phyloP scores from a whole-genome alignment of 2,329 filamentous ascomycete species.

The Apiospora aurea region DNA sequence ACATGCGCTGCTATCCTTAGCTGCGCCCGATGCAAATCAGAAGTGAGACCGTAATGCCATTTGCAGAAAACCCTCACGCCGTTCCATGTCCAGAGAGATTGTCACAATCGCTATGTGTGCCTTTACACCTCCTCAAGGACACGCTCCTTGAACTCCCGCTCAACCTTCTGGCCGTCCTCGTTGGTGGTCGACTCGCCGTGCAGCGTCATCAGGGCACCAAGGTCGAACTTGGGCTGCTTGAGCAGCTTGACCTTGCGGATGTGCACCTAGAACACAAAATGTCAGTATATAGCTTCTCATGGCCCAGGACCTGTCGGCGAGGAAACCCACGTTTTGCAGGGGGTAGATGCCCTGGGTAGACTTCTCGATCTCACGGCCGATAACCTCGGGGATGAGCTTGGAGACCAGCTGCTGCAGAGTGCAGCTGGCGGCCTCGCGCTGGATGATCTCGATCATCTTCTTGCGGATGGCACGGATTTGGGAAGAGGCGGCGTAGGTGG shows the following conservation, averaged over 20 bases:
- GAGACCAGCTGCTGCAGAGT: slow-evolving; percentile 95
- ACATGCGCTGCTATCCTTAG: slow-evolving; percentile 48
- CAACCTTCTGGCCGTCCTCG: slow-evolving; percentile 97
- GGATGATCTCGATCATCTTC: slow-evolving; percentile 99
- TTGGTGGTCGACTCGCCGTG: slow-evolving; percentile 97
- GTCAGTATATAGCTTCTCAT: slow-evolving; percentile 42
- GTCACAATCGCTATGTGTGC: neutral
- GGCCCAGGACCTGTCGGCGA: neutral
- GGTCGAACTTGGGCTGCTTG: slow-evolving; percentile 98
- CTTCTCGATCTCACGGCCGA: slow-evolving; percentile 99
- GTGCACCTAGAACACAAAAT: slow-evolving; percentile 76
- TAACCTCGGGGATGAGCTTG: slow-evolving; percentile 99
- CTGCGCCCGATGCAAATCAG: slow-evolving; percentile 56
- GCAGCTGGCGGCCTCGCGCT: slow-evolving; percentile 92
- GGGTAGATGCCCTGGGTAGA: slow-evolving; percentile 99
- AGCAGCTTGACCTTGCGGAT: slow-evolving; percentile 99
- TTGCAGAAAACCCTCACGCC: slow-evolving; percentile 55
- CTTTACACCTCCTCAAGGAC: slow-evolving; percentile 93
- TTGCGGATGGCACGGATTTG: slow-evolving; percentile 98
- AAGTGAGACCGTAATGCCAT: slow-evolving; percentile 54
- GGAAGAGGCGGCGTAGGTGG: slow-evolving; percentile 95
- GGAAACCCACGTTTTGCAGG: slow-evolving; percentile 85
- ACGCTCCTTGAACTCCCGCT: slow-evolving; percentile 99
- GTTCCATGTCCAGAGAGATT: slow-evolving; percentile 47
- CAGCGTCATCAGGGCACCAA: slow-evolving; percentile 92